Percentiles rank a stretch among this genome's conserved stretches.
Conservation (phyloP, 2,329 filamentous ascomycete species). For the Neonectria hederae region DNA sequence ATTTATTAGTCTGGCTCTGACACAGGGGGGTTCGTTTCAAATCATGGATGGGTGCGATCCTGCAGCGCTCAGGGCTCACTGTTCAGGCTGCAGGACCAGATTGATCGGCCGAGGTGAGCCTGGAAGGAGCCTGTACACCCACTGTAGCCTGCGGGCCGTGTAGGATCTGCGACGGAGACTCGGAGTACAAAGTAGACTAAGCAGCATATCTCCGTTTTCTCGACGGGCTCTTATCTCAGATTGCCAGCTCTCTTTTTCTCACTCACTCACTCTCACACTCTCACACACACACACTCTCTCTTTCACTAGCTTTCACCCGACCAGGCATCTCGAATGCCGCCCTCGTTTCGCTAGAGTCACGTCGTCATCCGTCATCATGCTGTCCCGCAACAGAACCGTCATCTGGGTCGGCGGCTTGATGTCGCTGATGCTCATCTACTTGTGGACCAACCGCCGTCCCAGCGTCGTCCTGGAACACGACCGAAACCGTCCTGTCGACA, state of each 20-base stretch:
- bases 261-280: too few species aligned
- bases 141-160: too few species aligned
- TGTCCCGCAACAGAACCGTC: conserved; percentile 36
- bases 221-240: neutral
- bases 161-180: neutral
- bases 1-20: neutral
- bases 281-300: too few species aligned
- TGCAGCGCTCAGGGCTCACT: neutral
- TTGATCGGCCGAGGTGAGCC: too few species aligned
- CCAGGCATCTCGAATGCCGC: neutral
- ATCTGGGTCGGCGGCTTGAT: conserved; percentile 33
- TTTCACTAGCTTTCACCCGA: too few species aligned
- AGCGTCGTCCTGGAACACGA: conserved; percentile 30
- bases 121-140: neutral
- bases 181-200: neutral
- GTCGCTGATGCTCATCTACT: conserved; percentile 35
- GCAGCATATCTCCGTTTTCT: neutral
- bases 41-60: neutral
- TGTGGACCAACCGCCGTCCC: conserved; percentile 31
- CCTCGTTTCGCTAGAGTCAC: neutral
- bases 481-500: conserved; percentile 32
- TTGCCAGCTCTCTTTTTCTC: neutral
- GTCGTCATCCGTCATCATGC: conserved; percentile 26
- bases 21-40: neutral
- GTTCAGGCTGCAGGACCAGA: too few species aligned